Conservation (phyloP, 176 grass and related monocot genomes). For the Phragmites australis region DNA sequence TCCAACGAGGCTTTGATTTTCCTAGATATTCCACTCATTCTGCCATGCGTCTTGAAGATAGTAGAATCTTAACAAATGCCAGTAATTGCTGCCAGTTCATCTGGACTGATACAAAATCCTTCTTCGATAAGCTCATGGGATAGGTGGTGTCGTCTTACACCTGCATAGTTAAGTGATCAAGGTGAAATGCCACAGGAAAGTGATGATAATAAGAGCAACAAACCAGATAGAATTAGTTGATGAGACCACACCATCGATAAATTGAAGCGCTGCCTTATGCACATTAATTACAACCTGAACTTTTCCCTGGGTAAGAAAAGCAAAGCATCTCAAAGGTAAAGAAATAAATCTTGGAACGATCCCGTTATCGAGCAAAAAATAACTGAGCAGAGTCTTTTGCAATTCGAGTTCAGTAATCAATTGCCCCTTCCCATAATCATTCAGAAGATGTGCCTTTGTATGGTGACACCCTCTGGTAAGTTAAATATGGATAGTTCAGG, state of each 20-base stretch:
- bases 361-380: not conserved
- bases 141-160: constrained; percentile 49
- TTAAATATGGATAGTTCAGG: not conserved
- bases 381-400: not conserved
- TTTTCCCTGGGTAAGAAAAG: constrained; percentile 45
- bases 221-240: constrained; percentile 3
- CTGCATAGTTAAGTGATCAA: constrained; percentile 35
- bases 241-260: constrained; percentile 55
- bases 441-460: not conserved
- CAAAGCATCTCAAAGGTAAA: not conserved
- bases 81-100: constrained; percentile 77
- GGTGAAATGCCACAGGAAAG: not conserved
- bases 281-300: constrained; percentile 65
- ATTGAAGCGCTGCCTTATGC: constrained; percentile 68
- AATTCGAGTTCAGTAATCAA: not conserved
- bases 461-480: not conserved
- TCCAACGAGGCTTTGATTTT: constrained; percentile 58
- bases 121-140: constrained; percentile 50
- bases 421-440: too few species aligned
- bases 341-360: not conserved
- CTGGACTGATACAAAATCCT: constrained; percentile 68
- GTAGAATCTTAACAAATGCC: constrained; percentile 32
- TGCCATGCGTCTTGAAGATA: constrained; percentile 50
- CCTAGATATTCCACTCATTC: constrained; percentile 61
- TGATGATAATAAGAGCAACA: constrained; percentile 8